phyloP scores from a whole-genome alignment of 208 protist genomes.

The Willaertia magna region DNA sequence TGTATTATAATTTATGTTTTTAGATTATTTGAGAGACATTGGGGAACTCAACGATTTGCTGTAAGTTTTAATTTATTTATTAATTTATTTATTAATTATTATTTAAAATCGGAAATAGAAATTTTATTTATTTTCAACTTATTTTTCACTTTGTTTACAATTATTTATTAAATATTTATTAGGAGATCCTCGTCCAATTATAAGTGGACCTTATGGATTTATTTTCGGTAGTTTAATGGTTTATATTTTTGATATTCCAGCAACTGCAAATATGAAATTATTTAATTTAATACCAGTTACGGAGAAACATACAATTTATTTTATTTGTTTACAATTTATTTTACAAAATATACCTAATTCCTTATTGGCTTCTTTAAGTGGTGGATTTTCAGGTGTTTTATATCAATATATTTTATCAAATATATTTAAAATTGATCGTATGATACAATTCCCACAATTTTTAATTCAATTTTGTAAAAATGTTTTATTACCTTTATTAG shows the following conservation, averaged over 20 bases:
- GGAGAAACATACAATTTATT: neutral
- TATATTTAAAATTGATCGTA: neutral
- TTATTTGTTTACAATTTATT: neutral
- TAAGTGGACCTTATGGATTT: neutral
- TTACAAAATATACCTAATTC: neutral
- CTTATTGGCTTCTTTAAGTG: neutral
- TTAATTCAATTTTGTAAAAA: too few relatives aligned
- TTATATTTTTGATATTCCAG: neutral
- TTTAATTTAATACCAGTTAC: neutral
- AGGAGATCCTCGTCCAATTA: neutral
- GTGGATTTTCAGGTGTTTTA: neutral
- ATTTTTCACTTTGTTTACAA: neutral
- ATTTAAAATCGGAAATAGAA: neutral
- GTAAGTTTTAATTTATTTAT: neutral
- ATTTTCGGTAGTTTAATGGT: neutral
- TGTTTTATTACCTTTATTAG: too few relatives aligned
- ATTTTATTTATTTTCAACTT: neutral
- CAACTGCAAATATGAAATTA: neutral
- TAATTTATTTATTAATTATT: neutral
- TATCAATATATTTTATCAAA: neutral
- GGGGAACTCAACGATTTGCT: neutral
- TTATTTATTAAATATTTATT: neutral
- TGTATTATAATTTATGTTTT: neutral
- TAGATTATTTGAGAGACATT: slow-evolving; percentile 4
- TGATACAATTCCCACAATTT: neutral